phyloP scores from a whole-genome alignment of 176 grass and related monocot species.

The Lolium multiflorum region DNA sequence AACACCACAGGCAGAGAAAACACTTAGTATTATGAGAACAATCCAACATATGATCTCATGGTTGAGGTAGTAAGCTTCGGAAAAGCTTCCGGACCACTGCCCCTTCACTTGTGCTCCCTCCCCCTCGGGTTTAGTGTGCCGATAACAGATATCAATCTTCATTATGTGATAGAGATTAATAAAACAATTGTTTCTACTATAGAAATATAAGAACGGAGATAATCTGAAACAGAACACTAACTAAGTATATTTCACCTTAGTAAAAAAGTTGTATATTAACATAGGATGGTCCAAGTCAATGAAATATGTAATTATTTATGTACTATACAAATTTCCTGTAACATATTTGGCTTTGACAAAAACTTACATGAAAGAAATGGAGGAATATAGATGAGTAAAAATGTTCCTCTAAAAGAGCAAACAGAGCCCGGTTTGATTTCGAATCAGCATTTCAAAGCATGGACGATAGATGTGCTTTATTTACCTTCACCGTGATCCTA shows the following conservation, averaged over 20 bases:
- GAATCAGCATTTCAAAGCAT: neutral
- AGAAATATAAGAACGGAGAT: neutral
- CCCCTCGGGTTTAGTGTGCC: neutral
- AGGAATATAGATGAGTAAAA: neutral
- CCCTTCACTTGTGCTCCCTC: neutral
- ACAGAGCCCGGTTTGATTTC: neutral
- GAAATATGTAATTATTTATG: too few species aligned
- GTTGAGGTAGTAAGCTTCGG: neutral
- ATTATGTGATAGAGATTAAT: neutral
- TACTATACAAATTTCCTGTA: neutral
- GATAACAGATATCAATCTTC: neutral
- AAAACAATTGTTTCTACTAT: neutral
- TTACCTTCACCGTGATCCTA: too few species aligned
- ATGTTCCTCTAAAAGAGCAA: neutral
- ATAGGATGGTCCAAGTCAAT: neutral
- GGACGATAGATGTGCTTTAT: too few species aligned
- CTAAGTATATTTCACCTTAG: neutral
- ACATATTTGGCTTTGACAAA: neutral
- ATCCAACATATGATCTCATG: neutral
- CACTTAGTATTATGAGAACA: neutral
- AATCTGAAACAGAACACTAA: neutral
- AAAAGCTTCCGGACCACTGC: neutral
- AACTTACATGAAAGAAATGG: neutral
- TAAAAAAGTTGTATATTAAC: neutral
- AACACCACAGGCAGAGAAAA: neutral